phyloP scores from a whole-genome alignment of 345 rosid species.

The Euphorbia tirucalli region DNA sequence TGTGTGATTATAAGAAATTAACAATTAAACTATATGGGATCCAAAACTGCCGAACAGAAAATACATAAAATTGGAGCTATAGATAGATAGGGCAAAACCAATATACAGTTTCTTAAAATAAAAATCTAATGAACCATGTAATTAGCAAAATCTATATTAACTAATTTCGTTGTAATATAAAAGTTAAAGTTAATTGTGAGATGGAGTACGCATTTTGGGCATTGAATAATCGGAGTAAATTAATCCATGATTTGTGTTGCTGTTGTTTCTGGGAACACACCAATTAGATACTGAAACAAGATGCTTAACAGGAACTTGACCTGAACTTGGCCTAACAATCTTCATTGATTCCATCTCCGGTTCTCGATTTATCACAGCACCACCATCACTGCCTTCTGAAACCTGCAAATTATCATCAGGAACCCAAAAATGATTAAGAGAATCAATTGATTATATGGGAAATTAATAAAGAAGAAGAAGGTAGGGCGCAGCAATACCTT shows the following conservation, averaged over 20 bases:
- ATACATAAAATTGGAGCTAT: background rate
- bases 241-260: conserved; percentile 20
- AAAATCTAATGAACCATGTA: background rate
- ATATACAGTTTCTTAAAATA: background rate
- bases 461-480: background rate
- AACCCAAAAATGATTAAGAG: background rate
- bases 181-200: conserved; percentile 50
- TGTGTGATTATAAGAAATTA: background rate
- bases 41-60: background rate
- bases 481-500: background rate
- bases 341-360: no score
- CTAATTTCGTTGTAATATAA: no score
- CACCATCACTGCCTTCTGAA: background rate
- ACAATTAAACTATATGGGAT: background rate
- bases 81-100: background rate
- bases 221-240: conserved; percentile 51
- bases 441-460: no score
- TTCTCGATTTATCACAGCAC: no score
- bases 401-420: conserved; percentile 13
- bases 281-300: conserved; percentile 29
- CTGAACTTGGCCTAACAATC: conserved; percentile 10
- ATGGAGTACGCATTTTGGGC: conserved; percentile 51
- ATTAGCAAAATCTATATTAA: no score
- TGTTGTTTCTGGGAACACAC: conserved; percentile 17
- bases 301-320: conserved; percentile 23